Conservation (phyloP, 2,329 filamentous ascomycete genomes). For the Aspergillus costaricaensis region DNA sequence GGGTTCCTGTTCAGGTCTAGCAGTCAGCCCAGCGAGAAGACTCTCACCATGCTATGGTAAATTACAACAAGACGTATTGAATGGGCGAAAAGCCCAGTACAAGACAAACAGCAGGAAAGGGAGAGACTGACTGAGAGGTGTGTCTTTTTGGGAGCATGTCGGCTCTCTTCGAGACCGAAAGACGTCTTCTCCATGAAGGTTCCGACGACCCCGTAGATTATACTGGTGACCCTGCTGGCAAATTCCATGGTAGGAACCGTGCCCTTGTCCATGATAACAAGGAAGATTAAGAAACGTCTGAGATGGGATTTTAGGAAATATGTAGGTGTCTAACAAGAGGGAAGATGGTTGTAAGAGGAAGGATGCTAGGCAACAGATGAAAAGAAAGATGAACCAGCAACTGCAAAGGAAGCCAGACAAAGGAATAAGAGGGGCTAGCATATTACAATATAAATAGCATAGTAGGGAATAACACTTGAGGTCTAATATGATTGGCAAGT, state of each 20-base stretch:
- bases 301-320: too few species aligned
- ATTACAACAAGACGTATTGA: background rate
- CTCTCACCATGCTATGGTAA: background rate
- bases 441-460: too few species aligned
- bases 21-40: background rate
- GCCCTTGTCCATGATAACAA: too few species aligned
- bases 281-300: too few species aligned
- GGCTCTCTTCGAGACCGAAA: slow-evolving; percentile 19
- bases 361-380: too few species aligned
- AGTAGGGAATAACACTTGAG: too few species aligned
- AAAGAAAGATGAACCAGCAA: too few species aligned
- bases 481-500: too few species aligned
- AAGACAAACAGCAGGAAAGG: background rate
- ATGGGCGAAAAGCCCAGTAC: background rate
- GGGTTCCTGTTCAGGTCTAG: background rate
- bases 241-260: slow-evolving; percentile 4
- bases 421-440: too few species aligned
- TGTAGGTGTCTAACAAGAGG: too few species aligned
- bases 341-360: too few species aligned
- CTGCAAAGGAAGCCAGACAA: too few species aligned
- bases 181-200: slow-evolving; percentile 12
- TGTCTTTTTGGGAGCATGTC: slow-evolving; percentile 27
- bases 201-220: slow-evolving; percentile 19
- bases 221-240: slow-evolving; percentile 9
- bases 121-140: background rate